Evolutionary conservation across 495 filamentous ascomycete species (phyloP).

Genomic region (Symbiotaphrina buchneri): DNA sequence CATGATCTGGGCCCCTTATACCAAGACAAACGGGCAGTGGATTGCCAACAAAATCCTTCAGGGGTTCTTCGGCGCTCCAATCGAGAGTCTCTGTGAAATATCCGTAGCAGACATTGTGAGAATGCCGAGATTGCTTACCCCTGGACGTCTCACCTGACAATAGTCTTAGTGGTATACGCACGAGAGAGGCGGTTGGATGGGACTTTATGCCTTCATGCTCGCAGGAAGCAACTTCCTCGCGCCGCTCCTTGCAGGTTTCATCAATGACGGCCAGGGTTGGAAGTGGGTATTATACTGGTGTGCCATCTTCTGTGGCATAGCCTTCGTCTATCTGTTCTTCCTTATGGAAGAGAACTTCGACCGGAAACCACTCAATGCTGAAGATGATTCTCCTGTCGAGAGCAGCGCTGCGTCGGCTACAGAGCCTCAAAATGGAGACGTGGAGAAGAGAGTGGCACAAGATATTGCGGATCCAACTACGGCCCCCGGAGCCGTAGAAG

Average conservation of each 20-base stretch:
- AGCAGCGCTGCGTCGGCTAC: neutral
- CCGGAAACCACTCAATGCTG: conserved; percentile 13
- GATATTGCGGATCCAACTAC: no score
- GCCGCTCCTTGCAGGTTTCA: conserved; percentile 43
- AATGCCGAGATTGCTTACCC: no score
- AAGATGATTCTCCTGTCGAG: conserved; percentile 17
- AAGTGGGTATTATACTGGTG: conserved; percentile 43
- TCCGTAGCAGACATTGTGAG: conserved; percentile 37
- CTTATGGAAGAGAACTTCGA: conserved; percentile 49
- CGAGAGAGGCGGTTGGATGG: conserved; percentile 40
- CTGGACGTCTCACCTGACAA: no score
- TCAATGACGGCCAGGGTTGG: conserved; percentile 38
- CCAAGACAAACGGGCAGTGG: conserved; percentile 33
- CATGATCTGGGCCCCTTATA: conserved; percentile 22
- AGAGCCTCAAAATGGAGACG: neutral
- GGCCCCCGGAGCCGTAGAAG: conserved; percentile 7
- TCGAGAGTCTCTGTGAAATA: conserved; percentile 39
- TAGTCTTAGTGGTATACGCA: conserved; percentile 53
- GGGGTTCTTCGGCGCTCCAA: conserved; percentile 42
- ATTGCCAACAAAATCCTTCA: conserved; percentile 35
- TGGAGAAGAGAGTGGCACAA: no score
- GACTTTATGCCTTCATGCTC: conserved; percentile 36
- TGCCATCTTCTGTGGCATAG: conserved; percentile 32
- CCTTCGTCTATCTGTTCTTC: conserved; percentile 36
- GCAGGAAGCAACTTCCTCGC: conserved; percentile 43